A percentile compares a stretch with the other conserved stretches of the same genome.
These are phyloP conservation scores for Phytophthora chlamydospora DNA, from an alignment of 352 stramenopile species.

Conservation along the genomic window DNA sequence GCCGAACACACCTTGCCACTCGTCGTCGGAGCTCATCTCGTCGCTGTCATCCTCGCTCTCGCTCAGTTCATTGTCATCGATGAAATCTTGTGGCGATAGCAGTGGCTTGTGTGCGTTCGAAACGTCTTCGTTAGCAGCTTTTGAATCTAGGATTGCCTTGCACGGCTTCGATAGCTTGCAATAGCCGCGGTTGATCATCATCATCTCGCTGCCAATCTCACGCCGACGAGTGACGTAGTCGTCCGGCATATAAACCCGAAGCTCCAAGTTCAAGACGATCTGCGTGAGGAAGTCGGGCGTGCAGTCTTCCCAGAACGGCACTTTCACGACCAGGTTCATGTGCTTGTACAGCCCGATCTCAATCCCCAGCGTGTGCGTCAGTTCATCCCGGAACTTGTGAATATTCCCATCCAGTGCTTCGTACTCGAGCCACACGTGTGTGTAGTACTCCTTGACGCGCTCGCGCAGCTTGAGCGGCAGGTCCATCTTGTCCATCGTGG, in stretches of 20 bases:
- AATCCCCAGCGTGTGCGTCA: slow-evolving; percentile 46
- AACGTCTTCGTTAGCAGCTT: accelerated
- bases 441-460: slow-evolving; percentile 54
- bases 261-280: slow-evolving; percentile 37
- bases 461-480: slow-evolving; percentile 41
- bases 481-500: slow-evolving; percentile 56
- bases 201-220: slow-evolving; percentile 47
- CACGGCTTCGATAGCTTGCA: slow-evolving; percentile 25
- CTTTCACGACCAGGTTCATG: slow-evolving; percentile 39
- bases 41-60: too few relatives aligned
- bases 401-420: slow-evolving; percentile 45
- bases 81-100: too few relatives aligned
- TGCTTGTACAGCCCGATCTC: slow-evolving; percentile 51
- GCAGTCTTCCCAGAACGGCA: slow-evolving; percentile 51
- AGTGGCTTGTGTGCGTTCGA: too few relatives aligned
- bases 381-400: slow-evolving; percentile 41
- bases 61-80: too few relatives aligned
- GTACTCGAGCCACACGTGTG: slow-evolving; percentile 54
- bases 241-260: slow-evolving; percentile 52
- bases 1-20: too few relatives aligned
- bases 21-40: too few relatives aligned
- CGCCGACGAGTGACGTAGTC: slow-evolving; percentile 55
- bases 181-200: slow-evolving; percentile 49
- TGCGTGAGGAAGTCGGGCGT: slow-evolving; percentile 48
- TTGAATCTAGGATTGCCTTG: too few relatives aligned